Base-by-base conservation (phyloP, 2,329 filamentous ascomycete species). In the Pezicula carpinea region DNA sequence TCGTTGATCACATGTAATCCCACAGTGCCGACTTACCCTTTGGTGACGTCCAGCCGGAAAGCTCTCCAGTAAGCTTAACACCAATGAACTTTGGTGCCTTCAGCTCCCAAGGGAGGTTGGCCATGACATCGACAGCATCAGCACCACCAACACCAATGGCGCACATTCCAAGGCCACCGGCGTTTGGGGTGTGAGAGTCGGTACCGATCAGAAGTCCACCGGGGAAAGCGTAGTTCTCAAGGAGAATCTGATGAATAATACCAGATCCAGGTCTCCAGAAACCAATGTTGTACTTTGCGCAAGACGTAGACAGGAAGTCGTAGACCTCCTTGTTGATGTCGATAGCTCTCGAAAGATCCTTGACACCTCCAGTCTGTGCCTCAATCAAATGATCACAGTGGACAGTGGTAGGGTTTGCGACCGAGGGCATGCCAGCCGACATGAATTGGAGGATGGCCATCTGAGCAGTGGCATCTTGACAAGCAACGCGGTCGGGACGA, bases 361-460 rank as follows among this genome's bases (percentile, higher is more conserved):
- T 93, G 56, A 78, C 82, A 62, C 91, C 91, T 67, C 93, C 93
- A 63, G 92, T 68, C 74, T 97, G 92, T 53, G 92, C 93, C 79
- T 97, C 92, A 71, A 99, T 99, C 79, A 99, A 83, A 75, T 99
- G 93, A 72, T 99, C 93, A 69, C 93, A 97, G 82, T 99, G 93
- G 55, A 99, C 92, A 42, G 92, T 97, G 62, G 86, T 83, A 43
- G 93, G 93, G 64, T 95, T 97, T 54, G 91, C 91, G 53, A 97
- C 93, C 19, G 86, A 85, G 58, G 89, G 88, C 89, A 99, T 92
- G 69, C 92, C 92, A 52, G 93, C 92, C 47, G 89, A 96, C 91
- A 99, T 99, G 82, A 99, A 99, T 77, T 99, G 93, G 50, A 99
- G 80, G 60, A 99, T 96, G 56, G 93, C 93, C 93, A 99, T 99